Conservation (phyloP, 805 yeast species). For the Suhomyces sp. region DNA sequence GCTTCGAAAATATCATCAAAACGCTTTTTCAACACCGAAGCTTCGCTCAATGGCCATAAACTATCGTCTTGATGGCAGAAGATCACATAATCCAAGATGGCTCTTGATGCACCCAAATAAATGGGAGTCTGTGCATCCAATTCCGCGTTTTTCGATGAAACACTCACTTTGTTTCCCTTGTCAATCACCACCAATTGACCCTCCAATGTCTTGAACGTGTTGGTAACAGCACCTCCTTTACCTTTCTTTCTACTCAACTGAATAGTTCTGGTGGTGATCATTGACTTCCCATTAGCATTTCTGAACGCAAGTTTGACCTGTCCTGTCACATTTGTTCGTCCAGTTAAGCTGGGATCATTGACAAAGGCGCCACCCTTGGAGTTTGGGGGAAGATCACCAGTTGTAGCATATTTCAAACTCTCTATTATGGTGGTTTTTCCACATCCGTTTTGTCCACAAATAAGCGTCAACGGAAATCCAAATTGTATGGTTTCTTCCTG, state of each 20-base stretch:
- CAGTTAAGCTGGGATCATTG: conserved; percentile 83
- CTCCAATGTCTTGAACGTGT: conserved; percentile 84
- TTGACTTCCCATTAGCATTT: conserved; percentile 66
- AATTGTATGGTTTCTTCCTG: conserved; percentile 84
- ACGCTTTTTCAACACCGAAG: conserved; percentile 80
- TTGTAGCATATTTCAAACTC: conserved; percentile 88
- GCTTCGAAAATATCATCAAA: conserved; percentile 98
- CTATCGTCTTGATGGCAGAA: conserved; percentile 98
- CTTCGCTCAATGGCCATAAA: conserved; percentile 94
- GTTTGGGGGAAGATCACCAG: conserved; percentile 95
- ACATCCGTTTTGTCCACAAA: conserved; percentile 94
- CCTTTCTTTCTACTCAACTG: conserved; percentile 62
- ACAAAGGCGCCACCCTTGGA: conserved; percentile 95
- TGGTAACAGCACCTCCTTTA: conserved; percentile 35
- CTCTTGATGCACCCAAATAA: conserved; percentile 82
- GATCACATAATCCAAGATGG: conserved; percentile 86
- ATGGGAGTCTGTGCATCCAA: conserved; percentile 74
- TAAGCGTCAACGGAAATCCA: conserved; percentile 85
- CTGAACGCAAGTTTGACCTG: conserved; percentile 87
- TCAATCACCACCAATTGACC: conserved; percentile 75
- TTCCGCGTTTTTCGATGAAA: conserved; percentile 81
- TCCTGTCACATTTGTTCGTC: conserved; percentile 77
- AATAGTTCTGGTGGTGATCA: conserved; percentile 86
- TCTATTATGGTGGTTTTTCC: conserved; percentile 97
- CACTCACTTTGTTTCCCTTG: conserved; percentile 66